Percentiles rank a stretch among this genome's conserved stretches.
These are phyloP conservation scores for Antonospora locustae DNA, from an alignment of 371 early-diverging fungal species.

Conservation along the genomic window DNA sequence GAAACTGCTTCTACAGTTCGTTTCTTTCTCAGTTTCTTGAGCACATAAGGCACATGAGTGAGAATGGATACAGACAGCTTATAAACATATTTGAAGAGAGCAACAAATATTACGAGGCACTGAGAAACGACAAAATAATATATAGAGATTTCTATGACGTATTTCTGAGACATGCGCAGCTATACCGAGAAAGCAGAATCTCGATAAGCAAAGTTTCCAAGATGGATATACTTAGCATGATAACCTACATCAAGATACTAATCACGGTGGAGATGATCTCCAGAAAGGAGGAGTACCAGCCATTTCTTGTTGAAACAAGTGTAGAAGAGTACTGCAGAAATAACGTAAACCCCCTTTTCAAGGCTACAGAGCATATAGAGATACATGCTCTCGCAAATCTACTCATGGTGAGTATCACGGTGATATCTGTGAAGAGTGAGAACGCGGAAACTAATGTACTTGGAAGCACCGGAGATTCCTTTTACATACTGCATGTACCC, in stretches of 20 bases:
- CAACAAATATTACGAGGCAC: neutral
- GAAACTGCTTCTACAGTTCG: neutral
- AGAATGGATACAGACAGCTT: neutral
- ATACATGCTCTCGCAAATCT: constrained; percentile 15
- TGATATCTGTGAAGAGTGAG: constrained; percentile 7
- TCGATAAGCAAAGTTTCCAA: constrained; percentile 7
- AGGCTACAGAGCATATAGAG: constrained; percentile 23
- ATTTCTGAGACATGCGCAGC: constrained; percentile 1
- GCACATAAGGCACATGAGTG: neutral
- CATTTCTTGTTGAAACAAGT: constrained; percentile 14
- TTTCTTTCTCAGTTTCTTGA: neutral
- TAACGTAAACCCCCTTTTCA: constrained; percentile 21
- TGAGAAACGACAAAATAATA: neutral
- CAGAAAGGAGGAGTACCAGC: constrained; percentile 19
- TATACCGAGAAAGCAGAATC: neutral
- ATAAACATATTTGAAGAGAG: neutral
- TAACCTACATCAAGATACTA: constrained; percentile 12
- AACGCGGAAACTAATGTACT: neutral
- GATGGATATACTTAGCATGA: neutral
- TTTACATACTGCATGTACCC: constrained; percentile 19
- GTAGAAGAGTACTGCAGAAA: constrained; percentile 26
- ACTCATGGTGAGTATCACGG: constrained; percentile 8
- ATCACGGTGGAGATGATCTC: constrained; percentile 17
- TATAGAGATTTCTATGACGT: constrained; percentile 12
- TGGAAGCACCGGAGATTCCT: neutral